These are phyloP conservation scores for Polyporus tsugae DNA, from an alignment of 1,284 basidiomycete genomes.

Conservation along the genomic window DNA sequence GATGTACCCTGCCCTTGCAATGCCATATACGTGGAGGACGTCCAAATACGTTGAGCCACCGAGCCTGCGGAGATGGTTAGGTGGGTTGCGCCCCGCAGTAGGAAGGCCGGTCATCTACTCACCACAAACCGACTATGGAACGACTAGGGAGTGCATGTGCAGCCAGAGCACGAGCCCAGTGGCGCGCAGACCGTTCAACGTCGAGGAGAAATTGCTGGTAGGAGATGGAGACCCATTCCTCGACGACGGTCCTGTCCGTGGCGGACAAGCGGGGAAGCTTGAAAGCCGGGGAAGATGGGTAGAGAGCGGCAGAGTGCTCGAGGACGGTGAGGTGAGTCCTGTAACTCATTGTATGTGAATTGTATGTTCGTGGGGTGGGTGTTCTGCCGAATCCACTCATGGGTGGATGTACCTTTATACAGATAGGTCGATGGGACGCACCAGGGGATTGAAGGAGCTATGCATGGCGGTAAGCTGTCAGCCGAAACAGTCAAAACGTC, in stretches of 20 bases:
- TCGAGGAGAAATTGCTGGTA: slow-evolving; percentile 61
- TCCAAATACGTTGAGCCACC: slow-evolving; percentile 72
- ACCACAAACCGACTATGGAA: slow-evolving; percentile 76
- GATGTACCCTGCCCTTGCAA: slow-evolving; percentile 73
- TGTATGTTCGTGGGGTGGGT: slow-evolving; percentile 15
- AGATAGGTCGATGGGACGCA: slow-evolving; percentile 4
- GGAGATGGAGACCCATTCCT: slow-evolving; percentile 57
- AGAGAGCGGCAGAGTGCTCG: slow-evolving; percentile 52
- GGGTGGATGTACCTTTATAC: slow-evolving; percentile 24
- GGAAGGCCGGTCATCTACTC: slow-evolving; percentile 37
- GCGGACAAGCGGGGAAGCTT: slow-evolving; percentile 52
- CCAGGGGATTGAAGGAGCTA: slow-evolving; percentile 24
- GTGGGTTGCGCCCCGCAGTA: slow-evolving; percentile 9
- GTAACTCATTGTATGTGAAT: slow-evolving; percentile 35
- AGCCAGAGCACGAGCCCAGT: slow-evolving; percentile 60
- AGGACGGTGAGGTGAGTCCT: slow-evolving; percentile 58
- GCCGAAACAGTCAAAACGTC: slow-evolving; percentile 27
- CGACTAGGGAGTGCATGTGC: slow-evolving; percentile 52
- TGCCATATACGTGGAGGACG: slow-evolving; percentile 72
- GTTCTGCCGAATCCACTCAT: slow-evolving; percentile 17
- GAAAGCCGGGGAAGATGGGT: slow-evolving; percentile 57
- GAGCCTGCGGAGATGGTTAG: slow-evolving; percentile 53
- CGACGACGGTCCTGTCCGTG: slow-evolving; percentile 44
- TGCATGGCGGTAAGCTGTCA: slow-evolving; percentile 37
- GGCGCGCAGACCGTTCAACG: slow-evolving; percentile 59